Evolutionary conservation across 1,139 yeast species (phyloP).

Genomic region (Magnusiomyces paraingens): DNA sequence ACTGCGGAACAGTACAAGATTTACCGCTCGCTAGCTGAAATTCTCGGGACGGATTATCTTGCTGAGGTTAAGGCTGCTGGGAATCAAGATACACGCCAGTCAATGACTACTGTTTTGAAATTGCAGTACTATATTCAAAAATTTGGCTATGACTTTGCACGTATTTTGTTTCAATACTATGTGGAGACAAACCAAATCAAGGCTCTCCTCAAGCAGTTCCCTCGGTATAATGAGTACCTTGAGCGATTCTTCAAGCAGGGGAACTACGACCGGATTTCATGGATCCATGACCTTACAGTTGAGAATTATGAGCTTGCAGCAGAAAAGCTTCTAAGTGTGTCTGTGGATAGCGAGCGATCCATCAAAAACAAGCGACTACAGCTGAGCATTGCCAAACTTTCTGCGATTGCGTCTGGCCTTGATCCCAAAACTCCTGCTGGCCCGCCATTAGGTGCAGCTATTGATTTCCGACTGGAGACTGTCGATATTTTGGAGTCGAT

Average conservation of each 20-base stretch:
- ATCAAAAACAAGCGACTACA: slow-evolving; percentile 48
- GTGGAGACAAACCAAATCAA: slow-evolving; percentile 49
- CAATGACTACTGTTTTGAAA: slow-evolving; percentile 22
- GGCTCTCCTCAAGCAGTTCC: slow-evolving; percentile 51
- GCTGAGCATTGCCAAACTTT: slow-evolving; percentile 64
- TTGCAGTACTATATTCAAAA: slow-evolving; percentile 50
- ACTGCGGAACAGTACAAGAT: slow-evolving; percentile 65
- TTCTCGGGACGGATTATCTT: slow-evolving; percentile 46
- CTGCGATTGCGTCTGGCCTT: slow-evolving; percentile 31
- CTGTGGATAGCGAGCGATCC: slow-evolving; percentile 36
- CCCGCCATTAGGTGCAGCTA: neutral
- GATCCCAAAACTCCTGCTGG: slow-evolving; percentile 6
- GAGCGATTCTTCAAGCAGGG: slow-evolving; percentile 46
- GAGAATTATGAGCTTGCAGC: slow-evolving; percentile 49
- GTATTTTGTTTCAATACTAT: slow-evolving; percentile 55
- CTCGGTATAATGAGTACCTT: slow-evolving; percentile 46
- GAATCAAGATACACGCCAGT: slow-evolving; percentile 27
- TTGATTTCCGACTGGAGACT: slow-evolving; percentile 18
- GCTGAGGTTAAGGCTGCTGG: slow-evolving; percentile 25
- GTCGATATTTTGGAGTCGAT: slow-evolving; percentile 19
- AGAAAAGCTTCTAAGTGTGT: slow-evolving; percentile 33
- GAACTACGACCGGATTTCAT: slow-evolving; percentile 53
- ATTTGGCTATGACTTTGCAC: slow-evolving; percentile 67
- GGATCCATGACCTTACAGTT: slow-evolving; percentile 63
- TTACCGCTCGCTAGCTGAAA: slow-evolving; percentile 56